Base-by-base conservation (phyloP, 768 basidiomycete genomes). In the Podaxis mareebaensis region DNA sequence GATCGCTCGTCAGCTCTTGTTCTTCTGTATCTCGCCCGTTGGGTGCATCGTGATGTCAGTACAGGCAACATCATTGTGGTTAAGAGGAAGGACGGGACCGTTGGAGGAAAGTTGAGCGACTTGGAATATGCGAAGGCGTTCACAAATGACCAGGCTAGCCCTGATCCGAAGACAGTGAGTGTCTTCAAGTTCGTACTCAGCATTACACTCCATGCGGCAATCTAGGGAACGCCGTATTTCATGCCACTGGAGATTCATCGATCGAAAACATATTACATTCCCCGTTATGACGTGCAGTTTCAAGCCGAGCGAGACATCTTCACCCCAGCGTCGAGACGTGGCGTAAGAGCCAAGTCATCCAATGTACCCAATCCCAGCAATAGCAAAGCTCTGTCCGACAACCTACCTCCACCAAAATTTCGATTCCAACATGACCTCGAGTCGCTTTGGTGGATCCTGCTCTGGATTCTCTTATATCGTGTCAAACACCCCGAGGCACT, bases 161-260 rank as follows among this genome's bases (percentile, higher is more conserved):
- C 36, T 3, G 64, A 58, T 24, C 53, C 64, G n/a, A 61, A 61
- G 26, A 60, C 60, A n/a, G 64, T 60, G 26, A 13, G 58, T 55
- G 22, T 49, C 26, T 28, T 24, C 44, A 12, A 10, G 5, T 46
- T 12, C 28, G 13, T 17, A 5, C 28, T 30, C 28, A 7, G 28
- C 28, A 30, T 30, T 30, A 7, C 5, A 30, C 22, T 58, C 20
- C 13, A 5, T 15, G 12, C 6, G 3, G 17, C 30, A 13, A 26
- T n/a, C 11, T 20, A 65, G 65, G 65, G 65, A 5, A 65, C 65
- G 11, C 65, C 61, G 8, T 65, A 39, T 38, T 65, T 65, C 42
- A 65, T 65, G 60, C 60, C 65, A 4, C n/a, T 30, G 30, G 65
- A 65, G 38, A 46, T 65, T 20, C 61, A 61, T 3, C n/a, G 26